Evolutionary conservation across 768 basidiomycete genomes (phyloP), one percentile per base, ranked within the genome.

Genomic region (Mycena venus): DNA sequence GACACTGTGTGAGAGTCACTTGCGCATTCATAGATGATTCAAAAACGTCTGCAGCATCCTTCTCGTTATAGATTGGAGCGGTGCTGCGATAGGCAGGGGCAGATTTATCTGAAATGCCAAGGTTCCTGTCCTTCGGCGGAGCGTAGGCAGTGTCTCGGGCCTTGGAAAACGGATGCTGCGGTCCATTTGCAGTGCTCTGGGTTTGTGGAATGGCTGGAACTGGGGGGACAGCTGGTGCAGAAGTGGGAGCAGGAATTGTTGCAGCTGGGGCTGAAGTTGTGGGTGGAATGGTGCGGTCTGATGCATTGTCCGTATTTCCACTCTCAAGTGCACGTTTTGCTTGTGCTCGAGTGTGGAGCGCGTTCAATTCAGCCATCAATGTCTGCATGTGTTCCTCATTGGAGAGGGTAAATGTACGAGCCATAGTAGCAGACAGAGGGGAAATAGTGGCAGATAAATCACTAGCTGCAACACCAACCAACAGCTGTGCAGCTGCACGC

Each of bases 1-100:
- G 74, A 1, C 78, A 69, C 31, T 75, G 70, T 0, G 78, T 77
- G n/a, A 82, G n/a, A 2, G 79, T 79, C 19, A 82, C 36, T 0
- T 72, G 58, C 1, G 77, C 53, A 27, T 81, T 65, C 4, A 81
- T 47, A 1, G 76, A 69, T 0, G 73, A 61, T 23, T 76, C 42
- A 15, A 72, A 68, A 25, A 81, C 72, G 4, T 42, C 62, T 10
- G 15, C 53, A 0, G 65, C 73, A 38, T 79, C 47, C 8, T 49
- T 65, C 5, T 74, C 44, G 40, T 80, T 68, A 14, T 80, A 74
- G 4, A 79, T 68, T 4, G 79, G 79, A 0, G 78, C 56, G 0
- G 61, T 64, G 21, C 67, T 71, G 34, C 76, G 79, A 69, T 79
- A 78, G 0, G 77, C 75, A 1, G 76, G 73, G 10, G 23, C 27